Conservation (phyloP, 1,284 basidiomycete species). For the Malassezia sympodialis region DNA sequence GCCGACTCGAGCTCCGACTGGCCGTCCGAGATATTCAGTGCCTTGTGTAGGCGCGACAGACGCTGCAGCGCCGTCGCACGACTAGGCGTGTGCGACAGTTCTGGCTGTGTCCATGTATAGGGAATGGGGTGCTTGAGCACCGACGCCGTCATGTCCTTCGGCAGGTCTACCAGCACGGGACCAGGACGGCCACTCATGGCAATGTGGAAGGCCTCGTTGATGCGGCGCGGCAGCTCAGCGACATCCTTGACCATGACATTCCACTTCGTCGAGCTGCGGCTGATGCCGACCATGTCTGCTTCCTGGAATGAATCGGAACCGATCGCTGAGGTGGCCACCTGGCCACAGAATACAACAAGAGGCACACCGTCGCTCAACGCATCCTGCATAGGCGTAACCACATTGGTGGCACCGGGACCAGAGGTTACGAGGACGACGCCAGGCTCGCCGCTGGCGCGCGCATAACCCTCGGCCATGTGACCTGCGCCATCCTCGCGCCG, state of each 20-base stretch:
- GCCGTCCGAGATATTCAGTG: not conserved
- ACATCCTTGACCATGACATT: conserved; percentile 99
- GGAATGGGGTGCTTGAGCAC: conserved; percentile 78
- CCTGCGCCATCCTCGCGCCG: conserved; percentile 96
- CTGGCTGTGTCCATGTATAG: conserved; percentile 76
- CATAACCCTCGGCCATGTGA: conserved; percentile 98
- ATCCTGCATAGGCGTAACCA: conserved; percentile 95
- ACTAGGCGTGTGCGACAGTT: conserved; percentile 51
- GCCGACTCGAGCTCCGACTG: conserved; percentile 66
- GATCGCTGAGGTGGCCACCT: conserved; percentile 95
- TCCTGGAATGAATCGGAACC: conserved; percentile 98
- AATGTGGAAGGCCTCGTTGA: conserved; percentile 99
- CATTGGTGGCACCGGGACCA: conserved; percentile 94
- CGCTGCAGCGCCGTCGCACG: conserved; percentile 31
- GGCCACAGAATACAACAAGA: conserved; percentile 87
- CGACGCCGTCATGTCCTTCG: conserved; percentile 91
- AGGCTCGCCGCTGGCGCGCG: conserved; percentile 90
- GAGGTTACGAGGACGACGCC: conserved; percentile 96
- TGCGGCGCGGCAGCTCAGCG: conserved; percentile 79
- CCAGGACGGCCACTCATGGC: conserved; percentile 92
- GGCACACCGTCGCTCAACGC: conserved; percentile 89
- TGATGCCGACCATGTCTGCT: conserved; percentile 92
- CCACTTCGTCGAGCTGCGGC: conserved; percentile 95
- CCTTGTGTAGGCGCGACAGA: conserved; percentile 1
- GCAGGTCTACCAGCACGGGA: conserved; percentile 91